Evolutionary conservation across 129 eudicot genomes (phyloP), one percentile per base, ranked within the genome.

Genomic region (Deinandra increscens): DNA sequence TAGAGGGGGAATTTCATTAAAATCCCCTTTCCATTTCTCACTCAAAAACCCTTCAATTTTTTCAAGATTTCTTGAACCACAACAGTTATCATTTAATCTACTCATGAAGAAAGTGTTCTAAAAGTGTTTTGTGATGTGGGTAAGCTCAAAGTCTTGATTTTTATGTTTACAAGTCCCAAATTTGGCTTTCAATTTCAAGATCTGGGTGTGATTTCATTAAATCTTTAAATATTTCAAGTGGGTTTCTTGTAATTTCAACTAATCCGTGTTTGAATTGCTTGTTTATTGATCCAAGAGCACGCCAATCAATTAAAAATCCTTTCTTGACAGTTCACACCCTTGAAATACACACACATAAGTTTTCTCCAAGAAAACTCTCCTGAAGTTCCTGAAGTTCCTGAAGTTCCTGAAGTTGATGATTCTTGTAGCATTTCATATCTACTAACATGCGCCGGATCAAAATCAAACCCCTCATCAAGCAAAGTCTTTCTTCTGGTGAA

Each of bases 181-280:
- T 3, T 44, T 75, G 55, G 39, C 9, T 63, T 62, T 62, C 49
- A 39, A 39, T n/a, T 67, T 67, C 68, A 67, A 75, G 80, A 66
- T 75, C 80, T 75, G 59, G 74, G 43, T 67, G 67, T 67, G 17
- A 33, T 58, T 44, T 33, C 53, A 56, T 56, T 20, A 19, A 33
- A 9, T 66, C 17, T 49, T 49, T 23, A 46, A 10, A 11, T 41
- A 48, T 4, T 69, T 69, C 68, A 75, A 76, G 44, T 60, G 80
- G 80, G 58, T 76, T 76, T 68, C 70, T 76, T 68, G 80, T 68
- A 76, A 48, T 10, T 45, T 76, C 69, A 68, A 39, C 70, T 60
- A 48, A 56, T 60, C 17, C n/a, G 38, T 37, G 26, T 49, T 76
- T 49, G 39, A 50, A 48, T 76, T 31, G 59, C 70, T 76, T 69